Conservation (phyloP, 805 yeast species). For the Suhomyces emberorum region DNA sequence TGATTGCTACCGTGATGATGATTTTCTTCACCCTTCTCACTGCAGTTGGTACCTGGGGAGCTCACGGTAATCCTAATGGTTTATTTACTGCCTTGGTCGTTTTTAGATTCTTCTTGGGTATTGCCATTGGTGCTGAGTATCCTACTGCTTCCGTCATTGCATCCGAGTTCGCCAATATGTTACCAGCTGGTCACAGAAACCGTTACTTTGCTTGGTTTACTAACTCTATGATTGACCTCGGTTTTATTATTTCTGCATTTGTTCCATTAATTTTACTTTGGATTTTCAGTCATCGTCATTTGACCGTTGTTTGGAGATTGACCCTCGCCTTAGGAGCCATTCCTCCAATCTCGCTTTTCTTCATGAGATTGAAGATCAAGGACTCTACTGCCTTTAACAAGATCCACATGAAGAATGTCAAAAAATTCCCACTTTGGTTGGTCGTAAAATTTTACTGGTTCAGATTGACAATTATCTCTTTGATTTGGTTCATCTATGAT, state of each 20-base stretch:
- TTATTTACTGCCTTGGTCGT: constrained; percentile 80
- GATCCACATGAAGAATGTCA: constrained; percentile 60
- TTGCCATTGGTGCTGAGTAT: constrained; percentile 93
- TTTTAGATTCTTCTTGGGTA: constrained; percentile 83
- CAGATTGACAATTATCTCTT: constrained; percentile 63
- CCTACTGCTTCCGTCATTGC: constrained; percentile 93
- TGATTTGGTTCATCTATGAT: constrained; percentile 91
- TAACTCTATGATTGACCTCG: constrained; percentile 80
- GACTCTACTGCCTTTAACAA: constrained; percentile 73
- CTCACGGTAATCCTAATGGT: constrained; percentile 62
- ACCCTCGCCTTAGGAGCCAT: constrained; percentile 88
- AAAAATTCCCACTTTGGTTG: constrained; percentile 60
- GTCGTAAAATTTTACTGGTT: constrained; percentile 82
- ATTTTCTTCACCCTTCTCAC: constrained; percentile 75
- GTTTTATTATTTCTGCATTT: constrained; percentile 79
- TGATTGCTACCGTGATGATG: constrained; percentile 69
- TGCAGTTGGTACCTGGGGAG: constrained; percentile 72
- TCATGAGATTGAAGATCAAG: constrained; percentile 69
- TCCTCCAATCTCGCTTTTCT: constrained; percentile 76
- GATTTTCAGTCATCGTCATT: constrained; percentile 70
- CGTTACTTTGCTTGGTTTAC: constrained; percentile 90
- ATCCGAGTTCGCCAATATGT: constrained; percentile 79
- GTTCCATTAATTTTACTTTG: constrained; percentile 83
- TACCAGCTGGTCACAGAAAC: constrained; percentile 82
- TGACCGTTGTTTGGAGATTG: constrained; percentile 87